Conservation (phyloP, 2,329 filamentous ascomycete species). For the Fusarium proliferatum region DNA sequence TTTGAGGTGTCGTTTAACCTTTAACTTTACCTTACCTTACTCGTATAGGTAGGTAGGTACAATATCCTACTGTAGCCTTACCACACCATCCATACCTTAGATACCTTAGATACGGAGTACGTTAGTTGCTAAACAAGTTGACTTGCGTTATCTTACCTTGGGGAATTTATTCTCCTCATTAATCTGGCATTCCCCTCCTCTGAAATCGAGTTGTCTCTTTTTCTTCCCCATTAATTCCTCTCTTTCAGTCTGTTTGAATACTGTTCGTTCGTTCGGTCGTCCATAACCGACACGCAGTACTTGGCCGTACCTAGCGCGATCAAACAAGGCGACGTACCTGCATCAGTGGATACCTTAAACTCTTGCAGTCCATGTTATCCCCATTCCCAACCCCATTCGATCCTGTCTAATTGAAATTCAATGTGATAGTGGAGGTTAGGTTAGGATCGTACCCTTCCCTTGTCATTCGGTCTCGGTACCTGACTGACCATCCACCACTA, state of each 20-base stretch:
- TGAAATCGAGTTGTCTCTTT: slow-evolving; percentile 1
- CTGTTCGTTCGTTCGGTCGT: slow-evolving; percentile 23
- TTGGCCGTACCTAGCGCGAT: slow-evolving; percentile 39
- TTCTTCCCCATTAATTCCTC: neutral
- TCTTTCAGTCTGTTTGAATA: slow-evolving; percentile 28
- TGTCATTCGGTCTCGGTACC: slow-evolving; percentile 2
- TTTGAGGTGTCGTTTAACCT: slow-evolving; percentile 12
- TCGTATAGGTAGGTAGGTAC: slow-evolving; percentile 9
- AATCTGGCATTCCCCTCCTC: slow-evolving; percentile 35
- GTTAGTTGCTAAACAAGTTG: neutral
- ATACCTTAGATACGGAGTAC: neutral
- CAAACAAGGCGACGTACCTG: slow-evolving; percentile 44
- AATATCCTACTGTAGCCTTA: neutral
- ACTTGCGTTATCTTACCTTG: slow-evolving; percentile 24
- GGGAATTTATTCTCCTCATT: slow-evolving; percentile 23
- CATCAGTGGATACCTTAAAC: slow-evolving; percentile 39
- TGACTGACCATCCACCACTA: neutral
- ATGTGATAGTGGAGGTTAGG: neutral
- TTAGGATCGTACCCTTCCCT: slow-evolving; percentile 5
- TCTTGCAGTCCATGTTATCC: slow-evolving; percentile 1
- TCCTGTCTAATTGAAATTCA: neutral
- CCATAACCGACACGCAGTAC: slow-evolving; percentile 26
- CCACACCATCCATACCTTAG: slow-evolving; percentile 13
- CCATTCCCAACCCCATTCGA: neutral
- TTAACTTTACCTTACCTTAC: slow-evolving; percentile 19